Base-by-base conservation (phyloP, 1,284 basidiomycete genomes). In the Rhizoctonia solani region DNA sequence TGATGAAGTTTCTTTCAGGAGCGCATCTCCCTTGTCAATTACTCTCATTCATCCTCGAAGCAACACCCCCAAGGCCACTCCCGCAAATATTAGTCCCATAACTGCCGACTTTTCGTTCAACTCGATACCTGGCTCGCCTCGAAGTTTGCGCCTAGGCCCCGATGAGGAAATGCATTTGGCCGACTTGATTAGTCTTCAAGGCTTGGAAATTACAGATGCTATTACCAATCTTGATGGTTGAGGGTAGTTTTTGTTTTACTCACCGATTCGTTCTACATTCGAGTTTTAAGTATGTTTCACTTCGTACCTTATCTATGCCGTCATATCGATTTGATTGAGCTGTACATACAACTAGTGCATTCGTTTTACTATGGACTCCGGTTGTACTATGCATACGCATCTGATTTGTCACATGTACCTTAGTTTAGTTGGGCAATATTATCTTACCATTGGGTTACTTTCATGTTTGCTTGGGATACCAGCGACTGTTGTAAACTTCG, bases 131-230 rank as follows among this genome's bases (percentile, higher is more conserved):
- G 54, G 42, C 19, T 56, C 44, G 21, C 68, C 53, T 3, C 67
- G 70, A 3, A 71, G 70, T 30, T 52, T 71, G 49, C 68, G 56
- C 27, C 25, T 71, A 16, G 34, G 70, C 13, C 66, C 65, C 11
- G 69, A 69, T 39, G 70, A 71, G 32, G 70, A 71, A 27, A 61
- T 71, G 30, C 70, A 71, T 55, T 37, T 71, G 54, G 66, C 70
- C n/a, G 70, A 71, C 49, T 53, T 71, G 44, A 69, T 69, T 13
- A 69, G 69, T 37, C 30, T 63, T 3, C 58, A 63, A 19, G 58
- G 58, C 1, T 29, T 63, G 9, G 58, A 63, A 30, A 52, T 63
- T 47, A 52, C 58, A 5, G 58, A 63, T 34, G 58, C 52, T 23
- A 4, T 63, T 3, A 37, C n/a, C 5, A 32, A 49, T 14, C 16